phyloP scores from a whole-genome alignment of 169 alveolate genomes.

The Plasmodium reichenowi region DNA sequence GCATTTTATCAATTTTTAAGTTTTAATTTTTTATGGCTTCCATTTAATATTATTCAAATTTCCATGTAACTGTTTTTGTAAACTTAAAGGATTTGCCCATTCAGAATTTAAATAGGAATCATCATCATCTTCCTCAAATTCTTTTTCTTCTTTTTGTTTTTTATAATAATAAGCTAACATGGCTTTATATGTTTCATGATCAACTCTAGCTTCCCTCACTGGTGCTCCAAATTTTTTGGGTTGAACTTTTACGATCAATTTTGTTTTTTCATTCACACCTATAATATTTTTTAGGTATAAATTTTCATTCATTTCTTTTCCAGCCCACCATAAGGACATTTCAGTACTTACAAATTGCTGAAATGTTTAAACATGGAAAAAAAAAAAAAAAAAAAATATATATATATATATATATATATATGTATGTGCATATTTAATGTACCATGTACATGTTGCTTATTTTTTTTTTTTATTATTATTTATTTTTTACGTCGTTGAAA shows the following conservation, averaged over 20 bases:
- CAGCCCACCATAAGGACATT: conserved; percentile 96
- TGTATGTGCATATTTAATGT: background rate
- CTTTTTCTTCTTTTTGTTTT: conserved; percentile 93
- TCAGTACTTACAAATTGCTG: conserved; percentile 86
- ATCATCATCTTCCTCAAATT: conserved; percentile 93
- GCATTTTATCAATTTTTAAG: no score
- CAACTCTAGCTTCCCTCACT: conserved; percentile 95
- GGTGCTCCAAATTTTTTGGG: conserved; percentile 95
- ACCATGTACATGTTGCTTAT: background rate
- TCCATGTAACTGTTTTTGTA: conserved; percentile 90
- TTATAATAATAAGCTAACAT: conserved; percentile 95
- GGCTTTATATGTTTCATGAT: conserved; percentile 95
- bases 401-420: background rate
- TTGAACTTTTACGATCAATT: conserved; percentile 92
- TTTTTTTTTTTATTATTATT: background rate
- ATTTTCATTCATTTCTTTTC: conserved; percentile 93
- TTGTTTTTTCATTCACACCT: conserved; percentile 96
- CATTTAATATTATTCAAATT: conserved; percentile 59
- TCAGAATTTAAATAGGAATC: conserved; percentile 94
- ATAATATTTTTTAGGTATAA: conserved; percentile 88
- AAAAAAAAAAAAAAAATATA: background rate
- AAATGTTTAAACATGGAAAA: conserved; percentile 1
- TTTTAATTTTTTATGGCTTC: conserved; percentile 39
- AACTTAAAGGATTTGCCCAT: conserved; percentile 95
- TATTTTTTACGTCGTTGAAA: conserved; percentile 77